phyloP scores from a whole-genome alignment of 331 rosid genomes.

The Quercus tomentella region DNA sequence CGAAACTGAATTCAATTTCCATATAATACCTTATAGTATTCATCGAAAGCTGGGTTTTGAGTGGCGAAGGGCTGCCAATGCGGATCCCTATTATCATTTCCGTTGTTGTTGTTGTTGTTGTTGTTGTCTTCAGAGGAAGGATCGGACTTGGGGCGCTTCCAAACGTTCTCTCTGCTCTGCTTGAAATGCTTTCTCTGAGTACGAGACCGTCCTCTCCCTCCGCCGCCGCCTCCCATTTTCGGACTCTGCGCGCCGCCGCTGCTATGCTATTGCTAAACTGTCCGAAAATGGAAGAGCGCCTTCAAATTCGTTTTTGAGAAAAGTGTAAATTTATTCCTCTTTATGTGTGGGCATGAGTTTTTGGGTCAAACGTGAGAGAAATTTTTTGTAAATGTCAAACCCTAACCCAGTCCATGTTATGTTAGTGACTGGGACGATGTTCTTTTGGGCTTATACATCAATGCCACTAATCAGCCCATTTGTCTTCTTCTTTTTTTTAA shows the following conservation, averaged over 20 bases:
- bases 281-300: too few relatives aligned
- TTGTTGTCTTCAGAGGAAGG: constrained; percentile 25
- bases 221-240: constrained; percentile 54
- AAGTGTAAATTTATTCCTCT: rapidly evolving
- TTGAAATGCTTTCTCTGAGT: constrained; percentile 88
- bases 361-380: too few relatives aligned
- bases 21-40: constrained; percentile 57
- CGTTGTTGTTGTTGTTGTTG: not conserved
- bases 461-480: too few relatives aligned
- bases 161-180: constrained; percentile 81
- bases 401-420: too few relatives aligned
- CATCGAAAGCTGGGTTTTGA: constrained; percentile 60
- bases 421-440: too few relatives aligned
- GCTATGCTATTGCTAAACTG: too few relatives aligned
- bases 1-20: not conserved
- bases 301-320: too few relatives aligned
- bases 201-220: constrained; percentile 60
- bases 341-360: too few relatives aligned
- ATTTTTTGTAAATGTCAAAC: too few relatives aligned
- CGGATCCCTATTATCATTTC: constrained; percentile 17
- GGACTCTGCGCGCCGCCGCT: not conserved
- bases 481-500: too few relatives aligned
- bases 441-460: too few relatives aligned
- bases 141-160: constrained; percentile 86
- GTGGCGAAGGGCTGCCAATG: constrained; percentile 80